These are phyloP conservation scores for Neofusicoccum laricinum DNA, from an alignment of 2,329 filamentous ascomycete species.

Conservation along the genomic window DNA sequence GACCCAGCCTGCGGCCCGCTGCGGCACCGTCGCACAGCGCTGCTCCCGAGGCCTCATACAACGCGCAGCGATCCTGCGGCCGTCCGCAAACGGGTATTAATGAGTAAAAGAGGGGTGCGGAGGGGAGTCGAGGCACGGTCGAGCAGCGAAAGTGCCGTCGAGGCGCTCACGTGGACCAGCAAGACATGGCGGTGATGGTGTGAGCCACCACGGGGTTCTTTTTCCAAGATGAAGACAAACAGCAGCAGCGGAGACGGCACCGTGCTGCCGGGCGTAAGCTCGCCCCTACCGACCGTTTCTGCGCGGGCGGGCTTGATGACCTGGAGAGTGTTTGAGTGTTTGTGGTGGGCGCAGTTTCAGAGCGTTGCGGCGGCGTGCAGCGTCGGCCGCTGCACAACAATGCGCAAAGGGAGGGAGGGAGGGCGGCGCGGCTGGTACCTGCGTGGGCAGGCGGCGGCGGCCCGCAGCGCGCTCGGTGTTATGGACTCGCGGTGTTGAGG, in stretches of 20 bases:
- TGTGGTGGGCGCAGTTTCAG: neutral
- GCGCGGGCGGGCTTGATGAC: neutral
- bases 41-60: neutral
- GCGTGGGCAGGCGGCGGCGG: neutral
- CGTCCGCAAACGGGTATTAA: neutral
- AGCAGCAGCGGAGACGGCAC: neutral
- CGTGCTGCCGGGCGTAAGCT: neutral
- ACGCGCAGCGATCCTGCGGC: neutral
- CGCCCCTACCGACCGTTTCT: neutral
- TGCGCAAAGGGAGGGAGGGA: neutral
- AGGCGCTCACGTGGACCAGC: neutral
- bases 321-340: neutral
- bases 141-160: neutral
- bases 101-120: neutral
- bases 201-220: too few relatives aligned
- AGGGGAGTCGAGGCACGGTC: too few relatives aligned
- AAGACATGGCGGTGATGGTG: neutral
- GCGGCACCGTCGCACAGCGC: neutral
- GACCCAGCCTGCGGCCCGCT: neutral
- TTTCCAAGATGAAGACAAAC: neutral
- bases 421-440: neutral
- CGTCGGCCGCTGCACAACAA: neutral
- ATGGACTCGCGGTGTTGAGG: neutral
- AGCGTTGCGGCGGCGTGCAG: constrained; percentile 11
- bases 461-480: too few relatives aligned